These are phyloP conservation scores for Sarcocystis neurona DNA, from an alignment of 169 alveolate genomes.

Conservation along the genomic window DNA sequence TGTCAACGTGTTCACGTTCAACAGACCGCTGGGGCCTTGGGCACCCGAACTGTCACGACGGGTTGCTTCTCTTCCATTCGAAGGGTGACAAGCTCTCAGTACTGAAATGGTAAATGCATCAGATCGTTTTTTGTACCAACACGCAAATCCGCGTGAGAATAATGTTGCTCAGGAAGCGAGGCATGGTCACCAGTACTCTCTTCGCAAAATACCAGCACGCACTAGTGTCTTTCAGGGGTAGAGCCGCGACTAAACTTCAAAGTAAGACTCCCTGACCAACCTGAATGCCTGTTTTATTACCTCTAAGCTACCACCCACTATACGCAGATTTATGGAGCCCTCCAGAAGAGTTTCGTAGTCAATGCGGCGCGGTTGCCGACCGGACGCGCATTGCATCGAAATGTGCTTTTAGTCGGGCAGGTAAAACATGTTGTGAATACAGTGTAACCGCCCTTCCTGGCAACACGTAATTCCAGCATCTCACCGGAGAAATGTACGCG, in stretches of 20 bases:
- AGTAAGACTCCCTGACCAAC: constrained; percentile 24
- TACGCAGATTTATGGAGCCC: constrained; percentile 57
- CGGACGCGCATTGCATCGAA: constrained; percentile 55
- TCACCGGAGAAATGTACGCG: constrained; percentile 63
- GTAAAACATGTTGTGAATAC: neutral
- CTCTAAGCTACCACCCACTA: neutral
- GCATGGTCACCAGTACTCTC: constrained; percentile 33
- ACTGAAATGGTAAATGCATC: constrained; percentile 44
- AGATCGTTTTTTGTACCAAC: neutral
- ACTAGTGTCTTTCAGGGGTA: constrained; percentile 38
- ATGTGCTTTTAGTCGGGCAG: constrained; percentile 60
- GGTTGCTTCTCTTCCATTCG: constrained; percentile 47
- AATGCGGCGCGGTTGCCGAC: constrained; percentile 46
- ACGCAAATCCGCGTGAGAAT: neutral
- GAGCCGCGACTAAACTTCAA: constrained; percentile 58
- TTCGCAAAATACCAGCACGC: neutral
- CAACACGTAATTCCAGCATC: constrained; percentile 29
- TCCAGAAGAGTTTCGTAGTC: constrained; percentile 36
- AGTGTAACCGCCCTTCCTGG: neutral
- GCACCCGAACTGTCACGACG: constrained; percentile 63
- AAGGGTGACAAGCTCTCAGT: constrained; percentile 49
- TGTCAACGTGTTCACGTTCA: neutral
- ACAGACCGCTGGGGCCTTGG: constrained; percentile 67
- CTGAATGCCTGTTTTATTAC: neutral
- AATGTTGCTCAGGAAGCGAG: constrained; percentile 61